A percentile compares a stretch with the other conserved stretches of the same genome.
Evolutionary conservation across 192 early-diverging fungal species (phyloP).

Genomic region (Chytriomyces sp.): DNA sequence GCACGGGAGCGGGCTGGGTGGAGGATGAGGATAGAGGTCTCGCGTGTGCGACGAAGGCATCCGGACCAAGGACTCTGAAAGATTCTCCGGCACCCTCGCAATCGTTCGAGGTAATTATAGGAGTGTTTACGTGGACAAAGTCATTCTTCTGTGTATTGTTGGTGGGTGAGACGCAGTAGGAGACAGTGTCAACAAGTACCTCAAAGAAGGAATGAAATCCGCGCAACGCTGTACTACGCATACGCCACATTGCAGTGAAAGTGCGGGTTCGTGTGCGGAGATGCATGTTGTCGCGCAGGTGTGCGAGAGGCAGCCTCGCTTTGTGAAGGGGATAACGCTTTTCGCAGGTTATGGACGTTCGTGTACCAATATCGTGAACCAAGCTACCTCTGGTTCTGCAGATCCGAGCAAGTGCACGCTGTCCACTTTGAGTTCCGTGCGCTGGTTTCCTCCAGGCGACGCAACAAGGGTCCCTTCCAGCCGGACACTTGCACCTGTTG

Average conservation of each 20-base stretch:
- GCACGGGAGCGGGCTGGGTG: constrained; percentile 13
- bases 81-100: constrained; percentile 91
- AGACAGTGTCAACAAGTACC: constrained; percentile 35
- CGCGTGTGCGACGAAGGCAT: constrained; percentile 6
- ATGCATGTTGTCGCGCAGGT: constrained; percentile 76
- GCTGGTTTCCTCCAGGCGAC: constrained; percentile 73
- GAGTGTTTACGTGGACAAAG: constrained; percentile 78
- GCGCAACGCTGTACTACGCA: constrained; percentile 65
- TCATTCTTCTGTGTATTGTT: constrained; percentile 56
- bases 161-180: not conserved
- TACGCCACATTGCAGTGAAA: constrained; percentile 70
- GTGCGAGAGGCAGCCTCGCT: constrained; percentile 74
- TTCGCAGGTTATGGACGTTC: not conserved
- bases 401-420: constrained; percentile 54
- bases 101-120: constrained; percentile 80
- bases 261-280: constrained; percentile 76
- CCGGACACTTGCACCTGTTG: constrained; percentile 72
- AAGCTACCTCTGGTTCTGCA: constrained; percentile 59
- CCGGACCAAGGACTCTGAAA: constrained; percentile 56
- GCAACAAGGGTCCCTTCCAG: constrained; percentile 67
- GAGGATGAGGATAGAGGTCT: not conserved
- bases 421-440: constrained; percentile 66
- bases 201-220: constrained; percentile 77
- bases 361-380: not conserved
- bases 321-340: constrained; percentile 87